A percentile compares a stretch with the other conserved stretches of the same genome.
phyloP scores from a whole-genome alignment of 2,329 filamentous ascomycete species.

The Tolypocladium endophyticum region DNA sequence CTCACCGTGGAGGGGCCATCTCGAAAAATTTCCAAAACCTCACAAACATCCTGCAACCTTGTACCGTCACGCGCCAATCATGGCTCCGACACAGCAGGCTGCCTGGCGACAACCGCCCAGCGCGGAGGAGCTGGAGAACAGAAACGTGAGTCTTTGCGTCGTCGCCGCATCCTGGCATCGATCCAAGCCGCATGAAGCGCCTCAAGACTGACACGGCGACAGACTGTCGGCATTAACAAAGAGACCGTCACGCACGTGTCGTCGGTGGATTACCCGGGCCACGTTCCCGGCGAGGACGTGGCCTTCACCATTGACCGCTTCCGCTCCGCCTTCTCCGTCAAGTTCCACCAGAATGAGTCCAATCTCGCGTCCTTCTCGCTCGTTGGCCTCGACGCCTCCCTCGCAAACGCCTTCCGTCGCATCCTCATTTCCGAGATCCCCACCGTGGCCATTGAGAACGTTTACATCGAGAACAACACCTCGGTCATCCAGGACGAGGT shows the following conservation, averaged over 20 bases:
- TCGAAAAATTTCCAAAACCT: slow-evolving; percentile 1
- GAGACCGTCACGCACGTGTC: slow-evolving; percentile 86
- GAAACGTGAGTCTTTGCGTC: slow-evolving; percentile 38
- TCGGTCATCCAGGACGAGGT: slow-evolving; percentile 98
- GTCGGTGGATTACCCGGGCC: slow-evolving; percentile 85
- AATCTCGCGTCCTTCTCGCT: slow-evolving; percentile 81
- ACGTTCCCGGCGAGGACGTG: slow-evolving; percentile 81
- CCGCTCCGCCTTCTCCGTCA: slow-evolving; percentile 56
- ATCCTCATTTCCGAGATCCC: slow-evolving; percentile 93
- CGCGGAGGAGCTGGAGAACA: slow-evolving; percentile 47
- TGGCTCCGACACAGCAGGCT: slow-evolving; percentile 23
- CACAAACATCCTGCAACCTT: not conserved
- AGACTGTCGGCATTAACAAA: slow-evolving; percentile 79
- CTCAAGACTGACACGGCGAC: slow-evolving; percentile 6
- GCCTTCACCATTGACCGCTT: slow-evolving; percentile 70
- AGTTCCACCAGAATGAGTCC: slow-evolving; percentile 75
- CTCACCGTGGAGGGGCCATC: slow-evolving; percentile 2
- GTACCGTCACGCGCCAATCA: slow-evolving; percentile 8
- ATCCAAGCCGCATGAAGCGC: not conserved
- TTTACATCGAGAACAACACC: slow-evolving; percentile 93
- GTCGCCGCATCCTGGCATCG: not conserved
- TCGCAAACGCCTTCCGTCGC: slow-evolving; percentile 94
- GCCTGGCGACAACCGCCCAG: slow-evolving; percentile 28
- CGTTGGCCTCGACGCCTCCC: slow-evolving; percentile 79
- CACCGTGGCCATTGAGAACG: slow-evolving; percentile 85